Conservation (phyloP, 805 yeast species). For the Zygoascus biomembranicola region DNA sequence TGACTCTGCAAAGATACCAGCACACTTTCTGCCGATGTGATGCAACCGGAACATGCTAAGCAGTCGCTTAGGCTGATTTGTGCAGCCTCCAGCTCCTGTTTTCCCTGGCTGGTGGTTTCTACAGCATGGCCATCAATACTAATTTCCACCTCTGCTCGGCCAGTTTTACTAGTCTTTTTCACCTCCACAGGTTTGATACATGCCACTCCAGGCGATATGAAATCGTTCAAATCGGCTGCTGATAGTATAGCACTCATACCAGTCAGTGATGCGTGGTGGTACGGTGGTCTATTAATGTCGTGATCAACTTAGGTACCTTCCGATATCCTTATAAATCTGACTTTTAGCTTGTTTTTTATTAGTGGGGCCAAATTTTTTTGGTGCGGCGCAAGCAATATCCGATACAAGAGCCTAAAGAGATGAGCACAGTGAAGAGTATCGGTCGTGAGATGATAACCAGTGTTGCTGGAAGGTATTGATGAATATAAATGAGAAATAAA, state of each 20-base stretch:
- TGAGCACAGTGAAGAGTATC: too few species aligned
- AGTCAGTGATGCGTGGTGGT: not conserved
- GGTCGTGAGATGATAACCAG: too few species aligned
- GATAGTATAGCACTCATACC: conserved; percentile 80
- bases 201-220: conserved; percentile 88
- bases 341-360: not conserved
- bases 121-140: conserved; percentile 37
- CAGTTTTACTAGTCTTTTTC: conserved; percentile 20
- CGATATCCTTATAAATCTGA: not conserved
- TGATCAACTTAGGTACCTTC: not conserved
- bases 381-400: not conserved
- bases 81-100: conserved; percentile 61
- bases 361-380: not conserved
- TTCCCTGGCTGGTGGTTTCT: conserved; percentile 13
- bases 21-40: conserved; percentile 95
- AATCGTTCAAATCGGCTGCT: conserved; percentile 88
- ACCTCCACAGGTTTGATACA: conserved; percentile 80
- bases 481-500: too few species aligned
- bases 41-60: conserved; percentile 94
- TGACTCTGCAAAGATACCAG: conserved; percentile 87
- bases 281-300: not conserved
- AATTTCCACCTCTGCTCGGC: conserved; percentile 50
- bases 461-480: too few species aligned
- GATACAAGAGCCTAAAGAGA: too few species aligned
- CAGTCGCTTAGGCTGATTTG: conserved; percentile 89